These are phyloP conservation scores for Escallonia herrerae DNA, from an alignment of 129 eudicot species.

Conservation along the genomic window DNA sequence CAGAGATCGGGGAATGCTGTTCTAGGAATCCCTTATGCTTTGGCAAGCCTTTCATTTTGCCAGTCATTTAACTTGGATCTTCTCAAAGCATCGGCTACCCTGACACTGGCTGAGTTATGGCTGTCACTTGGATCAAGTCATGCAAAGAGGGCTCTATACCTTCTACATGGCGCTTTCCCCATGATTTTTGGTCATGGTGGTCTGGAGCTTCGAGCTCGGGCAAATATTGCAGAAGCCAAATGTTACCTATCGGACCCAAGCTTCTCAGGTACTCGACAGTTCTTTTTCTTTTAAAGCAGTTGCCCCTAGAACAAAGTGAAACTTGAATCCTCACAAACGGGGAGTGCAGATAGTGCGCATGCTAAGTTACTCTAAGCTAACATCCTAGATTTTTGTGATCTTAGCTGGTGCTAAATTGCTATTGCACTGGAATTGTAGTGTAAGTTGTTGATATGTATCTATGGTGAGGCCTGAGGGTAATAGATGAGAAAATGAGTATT, in stretches of 20 bases:
- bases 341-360: too few relatives aligned
- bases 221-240: slow-evolving; percentile 78
- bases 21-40: slow-evolving; percentile 84
- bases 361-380: too few relatives aligned
- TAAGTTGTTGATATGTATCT: too few relatives aligned
- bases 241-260: slow-evolving; percentile 73
- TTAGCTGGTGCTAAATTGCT: too few relatives aligned
- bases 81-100: slow-evolving; percentile 85
- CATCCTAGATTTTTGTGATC: too few relatives aligned
- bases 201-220: slow-evolving; percentile 83
- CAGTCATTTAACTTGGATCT: slow-evolving; percentile 88
- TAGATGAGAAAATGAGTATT: too few relatives aligned
- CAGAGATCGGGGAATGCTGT: slow-evolving; percentile 96
- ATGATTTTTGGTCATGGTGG: slow-evolving; percentile 95
- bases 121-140: slow-evolving; percentile 77
- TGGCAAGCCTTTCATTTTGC: slow-evolving; percentile 92
- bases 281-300: too few relatives aligned
- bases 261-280: slow-evolving; percentile 49
- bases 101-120: slow-evolving; percentile 88
- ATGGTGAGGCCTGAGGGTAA: too few relatives aligned
- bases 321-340: too few relatives aligned
- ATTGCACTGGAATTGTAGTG: too few relatives aligned
- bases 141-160: slow-evolving; percentile 80
- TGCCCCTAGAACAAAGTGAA: too few relatives aligned
- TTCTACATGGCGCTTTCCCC: slow-evolving; percentile 75